Evolutionary conservation across 23 red algal species (phyloP), one percentile per base, ranked within the genome.

Genomic region (Gracilaria vermiculophylla): DNA sequence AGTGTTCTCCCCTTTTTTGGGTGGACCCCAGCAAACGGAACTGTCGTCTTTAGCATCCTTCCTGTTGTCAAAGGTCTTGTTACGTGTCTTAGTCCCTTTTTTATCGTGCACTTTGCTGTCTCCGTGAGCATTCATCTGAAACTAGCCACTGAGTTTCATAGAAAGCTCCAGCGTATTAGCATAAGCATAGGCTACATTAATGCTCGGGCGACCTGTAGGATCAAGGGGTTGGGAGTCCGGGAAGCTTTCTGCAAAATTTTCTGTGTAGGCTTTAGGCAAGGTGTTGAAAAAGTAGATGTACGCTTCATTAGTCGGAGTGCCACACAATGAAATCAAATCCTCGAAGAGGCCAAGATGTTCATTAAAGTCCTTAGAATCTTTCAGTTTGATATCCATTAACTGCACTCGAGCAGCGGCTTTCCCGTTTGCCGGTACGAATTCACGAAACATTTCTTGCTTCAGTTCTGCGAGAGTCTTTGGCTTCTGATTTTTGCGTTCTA

Each of bases 381-480:
- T 86, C 43, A 71, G n/a, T 34, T 53, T 86, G 23, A 83, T 43
- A 19, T 83, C 60, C 62, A 86, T 51, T 12, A 75, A 65, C 28
- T 71, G 39, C 23, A 71, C 37, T 28, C 37, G 37, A 86, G 82
- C 82, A 4, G 43, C 69, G 27, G 62, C 82, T 57, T 71, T 67
- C 2, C 74, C 82, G 67, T 81, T 58, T 65, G 80, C 24, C 25
- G 80, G 35, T 10, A 85, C 58, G 35, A 85, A 85, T 47, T 85
- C 62, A 50, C 42, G 36, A 69, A 49, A 70, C 55, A 69, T 85
- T 41, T 55, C 80, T 47, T 31, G 0, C n/a, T 34, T 52, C 24
- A 85, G 0, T 33, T 69, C 9, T 64, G 48, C 80, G 1, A 85
- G 43, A 29, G 80, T 85, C 40, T 43, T 12, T 0, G 57, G 57